phyloP scores from a whole-genome alignment of 306 rosid genomes.

The Trifolium fragiferum region DNA sequence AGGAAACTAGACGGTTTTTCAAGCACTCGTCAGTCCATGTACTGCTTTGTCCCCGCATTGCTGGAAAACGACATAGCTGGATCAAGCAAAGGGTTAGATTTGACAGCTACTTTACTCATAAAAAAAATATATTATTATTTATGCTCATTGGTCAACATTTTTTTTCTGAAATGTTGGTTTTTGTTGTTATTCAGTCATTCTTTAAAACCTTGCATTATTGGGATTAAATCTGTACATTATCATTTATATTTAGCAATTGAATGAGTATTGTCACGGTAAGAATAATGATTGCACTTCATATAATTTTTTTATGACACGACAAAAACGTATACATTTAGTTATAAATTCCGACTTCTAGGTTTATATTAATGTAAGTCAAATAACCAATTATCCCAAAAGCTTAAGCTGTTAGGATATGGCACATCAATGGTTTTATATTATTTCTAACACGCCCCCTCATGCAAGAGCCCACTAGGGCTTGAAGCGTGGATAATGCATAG shows the following conservation, averaged over 20 bases:
- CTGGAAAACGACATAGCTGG: conserved; percentile 95
- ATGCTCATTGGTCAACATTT: conserved; percentile 35
- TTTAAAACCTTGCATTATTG: conserved; percentile 18
- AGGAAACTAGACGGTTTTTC: conserved; percentile 89
- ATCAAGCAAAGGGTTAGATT: conserved; percentile 80
- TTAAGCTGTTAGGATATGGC: too few species aligned
- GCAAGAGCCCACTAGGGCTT: too few species aligned
- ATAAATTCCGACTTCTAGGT: background rate
- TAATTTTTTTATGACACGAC: too few species aligned
- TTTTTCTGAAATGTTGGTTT: conserved; percentile 28
- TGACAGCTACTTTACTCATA: background rate
- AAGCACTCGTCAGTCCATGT: conserved; percentile 88
- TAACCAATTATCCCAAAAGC: too few species aligned
- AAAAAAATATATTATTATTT: conserved; percentile 2
- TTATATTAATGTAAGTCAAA: too few species aligned
- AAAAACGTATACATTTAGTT: background rate
- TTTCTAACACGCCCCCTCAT: too few species aligned
- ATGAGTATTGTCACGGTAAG: background rate
- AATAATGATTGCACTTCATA: background rate
- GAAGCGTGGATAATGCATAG: too few species aligned
- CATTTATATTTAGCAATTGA: background rate
- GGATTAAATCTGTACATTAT: conserved; percentile 16
- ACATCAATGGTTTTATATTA: too few species aligned
- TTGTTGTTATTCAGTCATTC: conserved; percentile 1
- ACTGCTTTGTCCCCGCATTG: conserved; percentile 86